Evolutionary conservation across 331 rosid species (phyloP).

Genomic region (Malus hybrid): DNA sequence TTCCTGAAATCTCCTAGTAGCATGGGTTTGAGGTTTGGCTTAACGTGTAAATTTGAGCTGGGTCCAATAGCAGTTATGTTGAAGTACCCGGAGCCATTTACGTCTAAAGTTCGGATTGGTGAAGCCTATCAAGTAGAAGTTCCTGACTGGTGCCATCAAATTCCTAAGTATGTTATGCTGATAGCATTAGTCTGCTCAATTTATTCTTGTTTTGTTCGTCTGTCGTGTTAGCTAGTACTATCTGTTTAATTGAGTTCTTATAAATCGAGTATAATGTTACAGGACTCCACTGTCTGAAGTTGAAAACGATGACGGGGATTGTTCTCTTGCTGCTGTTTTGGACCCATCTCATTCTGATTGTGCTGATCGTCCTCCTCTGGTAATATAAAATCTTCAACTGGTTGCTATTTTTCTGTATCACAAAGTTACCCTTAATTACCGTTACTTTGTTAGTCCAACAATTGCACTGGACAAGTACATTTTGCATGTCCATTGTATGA

Average conservation of each 20-base stretch:
- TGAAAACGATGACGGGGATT: neutral
- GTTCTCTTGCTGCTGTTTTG: neutral
- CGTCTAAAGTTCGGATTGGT: slow-evolving; percentile 2
- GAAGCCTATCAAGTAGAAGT: slow-evolving; percentile 2
- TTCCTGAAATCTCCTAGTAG: neutral
- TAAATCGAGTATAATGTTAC: neutral
- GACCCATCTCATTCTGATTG: no score
- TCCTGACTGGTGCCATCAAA: neutral
- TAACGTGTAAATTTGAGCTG: neutral
- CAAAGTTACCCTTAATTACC: neutral
- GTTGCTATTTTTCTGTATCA: neutral
- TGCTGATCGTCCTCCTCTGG: neutral
- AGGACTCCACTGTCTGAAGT: neutral
- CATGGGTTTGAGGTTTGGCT: neutral
- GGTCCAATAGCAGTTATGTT: neutral
- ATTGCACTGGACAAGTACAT: neutral
- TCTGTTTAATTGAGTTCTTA: neutral
- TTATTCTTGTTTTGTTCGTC: neutral
- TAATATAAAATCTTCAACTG: neutral
- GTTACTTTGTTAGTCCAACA: neutral
- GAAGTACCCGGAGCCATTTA: slow-evolving; percentile 1
- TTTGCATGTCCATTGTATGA: neutral
- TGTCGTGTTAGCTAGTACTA: neutral
- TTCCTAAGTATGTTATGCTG: neutral
- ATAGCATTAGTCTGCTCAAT: no score